Conservation (phyloP, 2,329 filamentous ascomycete species). For the Verticillium zaregamsianum region DNA sequence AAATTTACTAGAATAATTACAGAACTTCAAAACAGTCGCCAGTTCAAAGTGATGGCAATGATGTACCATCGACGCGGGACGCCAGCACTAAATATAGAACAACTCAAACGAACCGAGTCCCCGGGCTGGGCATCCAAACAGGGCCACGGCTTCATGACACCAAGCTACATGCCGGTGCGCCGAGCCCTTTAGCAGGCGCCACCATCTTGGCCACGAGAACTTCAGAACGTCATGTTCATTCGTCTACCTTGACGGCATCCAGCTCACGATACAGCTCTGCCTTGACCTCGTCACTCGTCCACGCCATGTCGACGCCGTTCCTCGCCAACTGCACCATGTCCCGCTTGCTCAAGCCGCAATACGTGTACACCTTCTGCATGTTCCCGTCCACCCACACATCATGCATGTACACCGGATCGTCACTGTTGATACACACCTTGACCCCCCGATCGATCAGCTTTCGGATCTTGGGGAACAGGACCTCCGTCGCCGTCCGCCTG, state of each 20-base stretch:
- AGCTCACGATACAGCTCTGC: conserved; percentile 18
- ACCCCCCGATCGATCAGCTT: conserved; percentile 60
- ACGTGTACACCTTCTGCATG: conserved; percentile 36
- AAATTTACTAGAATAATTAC: too few relatives aligned
- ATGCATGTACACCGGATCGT: conserved; percentile 65
- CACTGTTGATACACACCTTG: conserved; percentile 68
- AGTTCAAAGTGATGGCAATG: too few relatives aligned
- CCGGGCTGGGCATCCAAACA: too few relatives aligned
- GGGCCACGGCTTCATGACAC: too few relatives aligned
- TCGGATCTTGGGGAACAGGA: conserved; percentile 45
- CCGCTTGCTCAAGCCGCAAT: conserved; percentile 31
- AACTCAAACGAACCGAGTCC: too few relatives aligned
- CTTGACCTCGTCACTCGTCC: conserved; percentile 37
- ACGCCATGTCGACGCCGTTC: conserved; percentile 41
- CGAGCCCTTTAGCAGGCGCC: too few relatives aligned
- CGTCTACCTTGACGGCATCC: conserved; percentile 10
- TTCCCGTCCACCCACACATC: conserved; percentile 45
- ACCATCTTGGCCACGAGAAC: too few relatives aligned
- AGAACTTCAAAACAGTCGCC: too few relatives aligned
- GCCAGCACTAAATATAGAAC: too few relatives aligned
- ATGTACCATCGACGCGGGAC: too few relatives aligned
- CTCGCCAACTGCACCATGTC: conserved; percentile 37
- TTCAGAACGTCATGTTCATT: not conserved
- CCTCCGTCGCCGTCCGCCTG: conserved; percentile 35
- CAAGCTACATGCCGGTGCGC: too few relatives aligned